phyloP scores from a whole-genome alignment of 2,329 filamentous ascomycete species.

The Ilyonectria mors-panacis region DNA sequence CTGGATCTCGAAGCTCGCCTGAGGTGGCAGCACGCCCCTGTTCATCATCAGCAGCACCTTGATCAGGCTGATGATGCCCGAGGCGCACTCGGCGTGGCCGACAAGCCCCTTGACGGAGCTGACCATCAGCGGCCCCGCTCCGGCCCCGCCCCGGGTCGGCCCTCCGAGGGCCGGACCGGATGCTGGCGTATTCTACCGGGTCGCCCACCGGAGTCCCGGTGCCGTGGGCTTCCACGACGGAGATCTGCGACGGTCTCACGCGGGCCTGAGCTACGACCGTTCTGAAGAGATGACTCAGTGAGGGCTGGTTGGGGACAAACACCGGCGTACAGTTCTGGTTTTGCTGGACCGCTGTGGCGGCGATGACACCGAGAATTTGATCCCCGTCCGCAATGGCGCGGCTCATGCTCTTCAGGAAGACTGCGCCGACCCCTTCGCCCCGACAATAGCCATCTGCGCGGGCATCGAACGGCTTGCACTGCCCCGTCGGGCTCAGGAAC shows the following conservation, averaged over 20 bases:
- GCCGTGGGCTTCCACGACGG: constrained; percentile 62
- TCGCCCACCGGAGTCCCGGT: constrained; percentile 68
- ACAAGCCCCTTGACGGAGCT: constrained; percentile 2
- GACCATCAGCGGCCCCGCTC: not conserved
- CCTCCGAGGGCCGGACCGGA: constrained; percentile 26
- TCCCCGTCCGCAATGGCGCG: constrained; percentile 64
- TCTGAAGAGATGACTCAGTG: not conserved
- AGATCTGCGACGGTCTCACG: constrained; percentile 52
- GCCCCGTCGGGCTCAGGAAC: constrained; percentile 47
- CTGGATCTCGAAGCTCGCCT: not conserved
- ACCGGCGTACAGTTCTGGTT: constrained; percentile 57
- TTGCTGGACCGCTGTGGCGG: constrained; percentile 57
- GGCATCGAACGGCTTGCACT: constrained; percentile 53
- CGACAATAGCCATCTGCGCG: constrained; percentile 66
- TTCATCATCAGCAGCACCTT: constrained; percentile 2
- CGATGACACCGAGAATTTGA: constrained; percentile 59
- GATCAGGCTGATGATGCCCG: not conserved
- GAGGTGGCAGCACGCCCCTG: not conserved
- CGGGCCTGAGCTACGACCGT: constrained; percentile 37
- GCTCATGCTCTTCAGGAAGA: constrained; percentile 64
- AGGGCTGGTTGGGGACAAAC: constrained; percentile 44
- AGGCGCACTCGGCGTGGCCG: not conserved
- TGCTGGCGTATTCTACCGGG: constrained; percentile 58
- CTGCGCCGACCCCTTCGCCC: constrained; percentile 61
- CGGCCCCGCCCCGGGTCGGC: constrained; percentile 26